Evolutionary conservation across 306 rosid species (phyloP), one percentile per base, ranked within the genome.

Genomic region (Arachis hypogaea): DNA sequence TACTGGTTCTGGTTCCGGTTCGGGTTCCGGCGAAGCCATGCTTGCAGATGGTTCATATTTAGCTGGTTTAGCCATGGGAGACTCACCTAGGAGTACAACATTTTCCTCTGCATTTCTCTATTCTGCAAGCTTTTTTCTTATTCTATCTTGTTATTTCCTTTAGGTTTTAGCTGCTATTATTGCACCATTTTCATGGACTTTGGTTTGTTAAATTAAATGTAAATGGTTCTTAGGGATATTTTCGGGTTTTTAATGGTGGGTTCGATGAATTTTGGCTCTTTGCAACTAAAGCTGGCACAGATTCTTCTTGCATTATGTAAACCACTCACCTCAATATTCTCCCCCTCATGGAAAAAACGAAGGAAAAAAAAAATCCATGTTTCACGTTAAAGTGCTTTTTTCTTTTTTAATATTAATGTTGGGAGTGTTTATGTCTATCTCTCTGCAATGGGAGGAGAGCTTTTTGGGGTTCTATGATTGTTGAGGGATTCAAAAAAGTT

Each of bases 11-110:
- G 84, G 76, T 46, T 61, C 74, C 1, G 70, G 77, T 71, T 30
- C 79, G 11, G 79, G 63, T 45, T 77, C 85, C 6, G 80, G 82
- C 9, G 78, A 77, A 11, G 43, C 87, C 14, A 64, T 80, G 82
- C 78, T 84, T 0, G 84, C 85, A 22, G 98, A 93, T 77, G 93
- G 98, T 46, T 88, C 98, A 71, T 91, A 93, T 87, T 65, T 93
- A 77, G 96, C 97, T 78, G 98, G 98, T 72, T 80, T 93, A 54
- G 98, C 98, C n/a, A 89, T 93, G 98, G 98, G 98, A 63, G 91
- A 85, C 52, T 82, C 98, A 8, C 68, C 82, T 7, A 84, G 67
- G 8, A 44, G 86, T 6, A 83, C 59, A 30, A 67, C 78, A 52
- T 12, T 71, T 46, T 61, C 73, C 7, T 76, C 80, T 4, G 54